phyloP scores from a whole-genome alignment of 2,329 filamentous ascomycete genomes.

The Aspergillus pseudotamarii region DNA sequence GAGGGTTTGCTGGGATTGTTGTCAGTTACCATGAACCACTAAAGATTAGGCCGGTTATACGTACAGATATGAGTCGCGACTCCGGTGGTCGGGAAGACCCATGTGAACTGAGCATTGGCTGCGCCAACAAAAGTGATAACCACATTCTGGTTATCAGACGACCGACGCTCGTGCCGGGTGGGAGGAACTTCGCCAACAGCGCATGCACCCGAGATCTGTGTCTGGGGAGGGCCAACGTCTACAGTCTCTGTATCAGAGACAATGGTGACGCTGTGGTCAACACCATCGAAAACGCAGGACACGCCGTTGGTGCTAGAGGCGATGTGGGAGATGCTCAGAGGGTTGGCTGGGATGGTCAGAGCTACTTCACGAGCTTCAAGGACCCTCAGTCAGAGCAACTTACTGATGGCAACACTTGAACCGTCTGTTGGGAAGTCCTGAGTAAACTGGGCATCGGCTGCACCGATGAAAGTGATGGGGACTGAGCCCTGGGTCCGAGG shows the following conservation, averaged over 20 bases:
- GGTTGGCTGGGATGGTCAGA: conserved; percentile 15
- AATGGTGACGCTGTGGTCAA: conserved; percentile 23
- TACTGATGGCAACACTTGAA: conserved; percentile 19
- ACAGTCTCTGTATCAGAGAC: conserved; percentile 17
- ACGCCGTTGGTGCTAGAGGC: conserved; percentile 11
- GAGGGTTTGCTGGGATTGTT: conserved; percentile 15
- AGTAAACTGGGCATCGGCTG: conserved; percentile 23
- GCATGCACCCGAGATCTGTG: conserved; percentile 24
- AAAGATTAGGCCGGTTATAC: not conserved
- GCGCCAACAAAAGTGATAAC: conserved; percentile 25
- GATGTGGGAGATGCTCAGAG: conserved; percentile 27
- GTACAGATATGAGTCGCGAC: conserved; percentile 19
- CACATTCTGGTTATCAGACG: not conserved
- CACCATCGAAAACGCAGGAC: conserved; percentile 23
- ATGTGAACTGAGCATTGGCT: conserved; percentile 21
- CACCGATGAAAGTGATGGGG: conserved; percentile 24
- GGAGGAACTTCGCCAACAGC: not conserved
- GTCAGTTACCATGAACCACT: not conserved
- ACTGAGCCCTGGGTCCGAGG: not conserved
- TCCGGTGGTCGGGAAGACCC: conserved; percentile 22
- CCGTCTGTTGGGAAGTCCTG: conserved; percentile 24
- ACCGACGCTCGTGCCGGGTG: not conserved
- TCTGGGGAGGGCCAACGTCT: conserved; percentile 29
- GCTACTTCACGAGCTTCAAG: not conserved
- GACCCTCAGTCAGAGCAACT: not conserved